Evolutionary conservation across 192 early-diverging fungal genomes (phyloP).

Genomic region (Spizellomyces punctatus): DNA sequence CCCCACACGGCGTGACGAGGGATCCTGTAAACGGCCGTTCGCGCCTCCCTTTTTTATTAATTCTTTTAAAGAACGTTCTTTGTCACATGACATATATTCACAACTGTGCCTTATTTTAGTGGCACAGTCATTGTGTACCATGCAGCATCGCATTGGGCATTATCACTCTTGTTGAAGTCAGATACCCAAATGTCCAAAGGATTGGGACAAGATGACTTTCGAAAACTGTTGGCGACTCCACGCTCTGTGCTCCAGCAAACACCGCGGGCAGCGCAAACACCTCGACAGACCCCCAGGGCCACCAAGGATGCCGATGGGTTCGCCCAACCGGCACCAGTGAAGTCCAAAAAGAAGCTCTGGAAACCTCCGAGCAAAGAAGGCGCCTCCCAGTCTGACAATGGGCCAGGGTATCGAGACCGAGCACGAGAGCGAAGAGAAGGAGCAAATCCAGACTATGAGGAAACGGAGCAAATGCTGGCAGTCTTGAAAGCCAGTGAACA

Average conservation of each 20-base stretch:
- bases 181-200: slow-evolving; percentile 23
- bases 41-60: no score
- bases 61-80: no score
- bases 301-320: slow-evolving; percentile 21
- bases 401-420: slow-evolving; percentile 74
- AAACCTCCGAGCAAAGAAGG: slow-evolving; percentile 37
- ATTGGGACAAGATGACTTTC: slow-evolving; percentile 78
- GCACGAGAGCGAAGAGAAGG: slow-evolving; percentile 86
- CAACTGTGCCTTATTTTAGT: no score
- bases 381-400: slow-evolving; percentile 13
- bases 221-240: slow-evolving; percentile 75
- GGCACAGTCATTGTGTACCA: no score
- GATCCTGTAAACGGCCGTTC: no score
- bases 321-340: slow-evolving; percentile 15
- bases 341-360: slow-evolving; percentile 38
- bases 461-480: slow-evolving; percentile 63
- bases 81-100: no score
- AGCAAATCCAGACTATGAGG: slow-evolving; percentile 65
- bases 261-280: slow-evolving; percentile 3
- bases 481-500: slow-evolving; percentile 35
- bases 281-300: background rate
- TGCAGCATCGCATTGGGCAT: no score
- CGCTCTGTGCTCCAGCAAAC: slow-evolving; percentile 42
- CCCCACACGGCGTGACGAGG: no score
- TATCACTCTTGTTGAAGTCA: no score